Base-by-base conservation (phyloP, 2,329 filamentous ascomycete genomes). In the Neofusicoccum kwambonambiense region DNA sequence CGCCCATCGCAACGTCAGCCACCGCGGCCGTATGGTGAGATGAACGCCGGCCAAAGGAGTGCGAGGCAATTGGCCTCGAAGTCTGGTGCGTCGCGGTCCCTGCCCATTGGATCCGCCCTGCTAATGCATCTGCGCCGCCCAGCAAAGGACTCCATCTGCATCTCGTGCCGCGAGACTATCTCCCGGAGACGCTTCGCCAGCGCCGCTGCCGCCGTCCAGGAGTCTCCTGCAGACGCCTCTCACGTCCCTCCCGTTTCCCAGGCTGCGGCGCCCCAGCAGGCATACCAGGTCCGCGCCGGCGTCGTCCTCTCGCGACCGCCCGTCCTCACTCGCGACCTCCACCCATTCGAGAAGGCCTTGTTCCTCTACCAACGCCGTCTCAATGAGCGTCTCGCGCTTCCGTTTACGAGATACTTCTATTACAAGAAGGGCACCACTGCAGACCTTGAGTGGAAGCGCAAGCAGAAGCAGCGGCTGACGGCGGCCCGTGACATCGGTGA, bases 311-410 rank as follows among this genome's bases (percentile, higher is more conserved):
- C 93, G 51, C 92, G 95, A 34, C 87, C 95, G 54, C 95, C 95
- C 6, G 83, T 96, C 66, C 84, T 99, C 72, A 98, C 95, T 31
- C 90, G 91, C 70, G 84, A 90, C 67, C 88, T 94, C 62, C 91
- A 90, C 39, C 84, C 91, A 12, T 98, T 99, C 79, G 95, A 99
- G 79, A 90, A 92, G 74, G 85, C 94, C 68, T 98, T 90, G 81
- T 97, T 90, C 83, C 93, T 99, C 77, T 99, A 99, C 82, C 95
- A 99, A 81, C 94, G 94, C 72, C 92, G 95, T 13, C 85, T 99
- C 67, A 97, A 98, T 78, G 95, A 99, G 83, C 91, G 95, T 49
- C 85, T 97, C 61, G 88, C 89, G 19, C 85, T 95, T 4, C 91
- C 93, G 1, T 99, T 98, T 78, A 90, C 90, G 64, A 88, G 91